Evolutionary conservation across 108 stramenopile genomes (phyloP).

Genomic region (Ochromonas danica): DNA sequence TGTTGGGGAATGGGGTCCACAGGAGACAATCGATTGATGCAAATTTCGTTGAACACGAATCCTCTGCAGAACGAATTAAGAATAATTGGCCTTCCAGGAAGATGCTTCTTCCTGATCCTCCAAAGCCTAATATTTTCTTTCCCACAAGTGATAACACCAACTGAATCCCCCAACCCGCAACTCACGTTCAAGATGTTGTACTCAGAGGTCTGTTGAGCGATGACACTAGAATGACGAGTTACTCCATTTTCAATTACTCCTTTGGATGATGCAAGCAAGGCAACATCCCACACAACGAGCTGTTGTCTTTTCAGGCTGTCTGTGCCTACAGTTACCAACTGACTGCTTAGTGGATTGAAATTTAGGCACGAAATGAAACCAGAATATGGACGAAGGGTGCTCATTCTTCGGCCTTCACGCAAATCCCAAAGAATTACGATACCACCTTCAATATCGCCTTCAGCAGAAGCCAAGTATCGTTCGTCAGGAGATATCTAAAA

Average conservation of each 20-base stretch:
- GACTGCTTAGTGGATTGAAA: neutral
- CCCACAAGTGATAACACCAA: conserved; percentile 60
- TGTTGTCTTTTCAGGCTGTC: conserved; percentile 3
- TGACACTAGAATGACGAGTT: conserved; percentile 23
- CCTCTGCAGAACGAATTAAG: conserved; percentile 60
- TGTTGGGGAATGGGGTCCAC: conserved; percentile 30
- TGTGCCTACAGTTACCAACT: conserved; percentile 11
- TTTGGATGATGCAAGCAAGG: conserved; percentile 36
- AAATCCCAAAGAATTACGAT: conserved; percentile 25
- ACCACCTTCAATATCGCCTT: neutral
- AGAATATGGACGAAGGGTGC: neutral
- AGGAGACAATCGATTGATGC: conserved; percentile 49
- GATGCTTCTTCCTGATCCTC: conserved; percentile 56
- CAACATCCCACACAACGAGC: conserved; percentile 53
- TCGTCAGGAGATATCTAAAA: conserved; percentile 1
- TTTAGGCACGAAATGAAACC: neutral
- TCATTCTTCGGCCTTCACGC: neutral
- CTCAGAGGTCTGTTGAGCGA: conserved; percentile 53
- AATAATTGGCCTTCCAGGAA: conserved; percentile 59
- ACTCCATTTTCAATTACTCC: conserved; percentile 9
- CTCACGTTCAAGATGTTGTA: conserved; percentile 39
- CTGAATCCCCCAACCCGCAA: conserved; percentile 38
- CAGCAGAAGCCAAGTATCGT: neutral
- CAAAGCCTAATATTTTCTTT: conserved; percentile 66
- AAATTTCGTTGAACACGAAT: conserved; percentile 55